Evolutionary conservation across 345 rosid species (phyloP), one percentile per base, ranked within the genome.

Genomic region (Excoecaria agallocha): DNA sequence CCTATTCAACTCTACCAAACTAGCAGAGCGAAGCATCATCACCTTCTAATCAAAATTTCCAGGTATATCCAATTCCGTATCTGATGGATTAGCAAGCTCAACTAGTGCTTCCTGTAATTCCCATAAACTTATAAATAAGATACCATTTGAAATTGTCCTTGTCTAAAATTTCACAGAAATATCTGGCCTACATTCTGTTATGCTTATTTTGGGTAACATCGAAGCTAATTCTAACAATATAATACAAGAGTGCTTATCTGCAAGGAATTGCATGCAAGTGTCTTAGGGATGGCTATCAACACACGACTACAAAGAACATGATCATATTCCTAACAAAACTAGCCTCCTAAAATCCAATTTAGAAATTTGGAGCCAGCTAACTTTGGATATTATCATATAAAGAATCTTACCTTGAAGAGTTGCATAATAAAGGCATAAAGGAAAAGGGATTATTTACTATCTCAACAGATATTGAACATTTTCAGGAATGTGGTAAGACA

Each of bases 41-140:
- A 68, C 82, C 83, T 86, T 77, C 80, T 86, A 87, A 78, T 75
- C 84, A 74, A 89, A 86, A 69, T 76, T 87, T 61, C 87, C 80
- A 76, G 89, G 86, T 57, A 82, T 76, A 52, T 85, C 88, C 41
- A 87, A 74, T 43, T 86, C 91, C 72, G 89, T 82, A 81, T 89
- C 88, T 24, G 91, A 89, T 52, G 91, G 85, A 82, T 85, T 82
- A 46, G 85, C 79, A 16, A 86, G 86, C 86, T 87, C 91, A 56
- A 79, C 87, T 69, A 85, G 83, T 20, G 88, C 81, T 73, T 86
- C 93, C 93, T 89, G 89, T 81, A 78, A 55, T 65, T 71, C 37
- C 71, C 70, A 77, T 3, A 76, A 80, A 78, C 61, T 70, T 64
- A 0, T 9, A 35, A 37, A 81, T 79, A 75, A 82, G 81, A 77